Conservation (phyloP, 371 early-diverging fungal species). For the Dentiscutata heterogama region DNA sequence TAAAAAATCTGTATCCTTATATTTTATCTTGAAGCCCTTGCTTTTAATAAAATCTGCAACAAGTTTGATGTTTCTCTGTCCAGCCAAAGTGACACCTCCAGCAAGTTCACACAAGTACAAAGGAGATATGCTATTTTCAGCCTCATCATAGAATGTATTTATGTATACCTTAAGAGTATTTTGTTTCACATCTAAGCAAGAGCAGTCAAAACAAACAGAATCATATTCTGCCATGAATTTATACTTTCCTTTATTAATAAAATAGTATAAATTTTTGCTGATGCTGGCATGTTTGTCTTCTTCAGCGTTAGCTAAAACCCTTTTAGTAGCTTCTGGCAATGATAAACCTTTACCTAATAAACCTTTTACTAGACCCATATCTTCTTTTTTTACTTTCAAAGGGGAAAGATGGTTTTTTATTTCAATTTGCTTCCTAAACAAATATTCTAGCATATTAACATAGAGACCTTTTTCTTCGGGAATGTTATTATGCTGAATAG, state of each 20-base stretch:
- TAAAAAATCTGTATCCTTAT: slow-evolving; percentile 27
- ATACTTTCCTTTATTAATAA: not conserved
- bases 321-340: not conserved
- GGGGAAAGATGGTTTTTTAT: slow-evolving; percentile 22
- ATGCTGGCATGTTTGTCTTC: not conserved
- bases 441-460: not conserved
- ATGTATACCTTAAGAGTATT: slow-evolving; percentile 17
- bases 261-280: not conserved
- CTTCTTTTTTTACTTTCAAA: slow-evolving; percentile 31
- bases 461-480: slow-evolving; percentile 14
- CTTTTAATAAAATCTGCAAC: slow-evolving; percentile 24
- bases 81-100: slow-evolving; percentile 8
- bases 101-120: slow-evolving; percentile 13
- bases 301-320: not conserved
- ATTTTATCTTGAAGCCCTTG: not conserved
- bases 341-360: not conserved
- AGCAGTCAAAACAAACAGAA: slow-evolving; percentile 1
- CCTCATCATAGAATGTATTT: slow-evolving; percentile 15
- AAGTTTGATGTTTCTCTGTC: slow-evolving; percentile 27
- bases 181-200: slow-evolving; percentile 21
- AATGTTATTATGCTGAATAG: not conserved
- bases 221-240: slow-evolving; percentile 21
- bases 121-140: slow-evolving; percentile 16
- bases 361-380: slow-evolving; percentile 11
- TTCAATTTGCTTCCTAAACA: slow-evolving; percentile 1